Conservation (phyloP, 148 eudicot species). For the Vaccinium macrocarpon region DNA sequence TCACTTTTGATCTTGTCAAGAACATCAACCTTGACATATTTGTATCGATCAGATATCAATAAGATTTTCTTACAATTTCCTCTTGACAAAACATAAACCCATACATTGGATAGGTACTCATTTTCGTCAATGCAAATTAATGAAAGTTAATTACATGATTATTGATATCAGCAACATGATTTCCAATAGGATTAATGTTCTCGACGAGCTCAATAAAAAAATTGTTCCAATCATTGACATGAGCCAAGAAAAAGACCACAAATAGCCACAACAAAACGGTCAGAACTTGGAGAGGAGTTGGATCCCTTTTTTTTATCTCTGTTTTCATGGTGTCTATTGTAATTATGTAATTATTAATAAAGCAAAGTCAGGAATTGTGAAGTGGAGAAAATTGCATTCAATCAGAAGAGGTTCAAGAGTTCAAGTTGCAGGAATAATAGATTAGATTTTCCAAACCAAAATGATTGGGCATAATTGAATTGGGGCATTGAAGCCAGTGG, state of each 20-base stretch:
- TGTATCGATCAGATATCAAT: background rate
- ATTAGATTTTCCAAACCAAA: background rate
- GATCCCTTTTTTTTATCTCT: background rate
- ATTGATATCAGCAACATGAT: background rate
- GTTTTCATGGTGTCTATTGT: background rate
- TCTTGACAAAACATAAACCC: too few relatives aligned
- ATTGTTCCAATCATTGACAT: background rate
- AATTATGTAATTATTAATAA: background rate
- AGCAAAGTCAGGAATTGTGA: background rate
- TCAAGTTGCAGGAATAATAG: background rate
- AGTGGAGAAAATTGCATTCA: background rate
- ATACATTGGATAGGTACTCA: background rate
- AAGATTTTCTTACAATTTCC: too few relatives aligned
- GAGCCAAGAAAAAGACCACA: background rate
- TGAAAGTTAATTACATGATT: background rate
- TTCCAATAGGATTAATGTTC: background rate
- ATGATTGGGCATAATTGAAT: background rate
- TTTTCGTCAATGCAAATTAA: background rate
- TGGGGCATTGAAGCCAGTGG: slow-evolving; percentile 18
- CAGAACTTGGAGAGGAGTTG: background rate
- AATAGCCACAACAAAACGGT: background rate
- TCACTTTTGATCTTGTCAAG: too few relatives aligned
- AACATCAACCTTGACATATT: too few relatives aligned
- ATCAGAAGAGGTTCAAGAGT: too few relatives aligned
- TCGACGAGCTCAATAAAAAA: background rate